These are phyloP conservation scores for Sugiyamaella floridensis DNA, from an alignment of 805 yeast genomes.

Conservation along the genomic window DNA sequence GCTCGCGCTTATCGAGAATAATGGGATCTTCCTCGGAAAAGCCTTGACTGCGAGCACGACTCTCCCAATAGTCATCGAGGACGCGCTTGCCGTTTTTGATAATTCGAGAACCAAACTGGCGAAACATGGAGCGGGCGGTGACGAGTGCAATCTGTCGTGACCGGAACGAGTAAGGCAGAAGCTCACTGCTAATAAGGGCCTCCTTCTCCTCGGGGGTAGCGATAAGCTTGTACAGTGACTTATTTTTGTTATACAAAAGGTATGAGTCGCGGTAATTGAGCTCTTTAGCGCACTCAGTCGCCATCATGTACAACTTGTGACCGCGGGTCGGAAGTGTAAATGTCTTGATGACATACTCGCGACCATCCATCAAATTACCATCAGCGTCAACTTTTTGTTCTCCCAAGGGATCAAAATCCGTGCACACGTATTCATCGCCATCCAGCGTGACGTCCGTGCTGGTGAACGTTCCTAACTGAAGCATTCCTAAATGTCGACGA, in stretches of 20 bases:
- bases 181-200: slow-evolving; percentile 30
- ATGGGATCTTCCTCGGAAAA: slow-evolving; percentile 43
- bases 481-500: slow-evolving; percentile 10
- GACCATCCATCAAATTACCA: slow-evolving; percentile 36
- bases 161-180: slow-evolving; percentile 28
- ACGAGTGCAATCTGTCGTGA: slow-evolving; percentile 32
- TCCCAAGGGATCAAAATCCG: slow-evolving; percentile 37
- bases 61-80: slow-evolving; percentile 53
- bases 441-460: slow-evolving; percentile 18
- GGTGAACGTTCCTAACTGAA: slow-evolving; percentile 20
- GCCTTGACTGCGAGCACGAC: slow-evolving; percentile 36
- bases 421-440: slow-evolving; percentile 30
- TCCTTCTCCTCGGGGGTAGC: slow-evolving; percentile 35
- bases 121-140: slow-evolving; percentile 40
- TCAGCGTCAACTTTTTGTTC: slow-evolving; percentile 38
- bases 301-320: slow-evolving; percentile 34
- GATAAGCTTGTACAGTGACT: slow-evolving; percentile 33
- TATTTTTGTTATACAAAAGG: slow-evolving; percentile 40
- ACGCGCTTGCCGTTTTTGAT: slow-evolving; percentile 43
- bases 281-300: slow-evolving; percentile 37
- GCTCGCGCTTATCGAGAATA: slow-evolving; percentile 22
- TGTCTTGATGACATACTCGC: slow-evolving; percentile 36
- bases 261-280: slow-evolving; percentile 46
- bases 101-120: slow-evolving; percentile 46
- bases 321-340: slow-evolving; percentile 37